Evolutionary conservation across 2,329 filamentous ascomycete genomes (phyloP), one percentile per base, ranked within the genome.

Genomic region (Canariomyces notabilis): DNA sequence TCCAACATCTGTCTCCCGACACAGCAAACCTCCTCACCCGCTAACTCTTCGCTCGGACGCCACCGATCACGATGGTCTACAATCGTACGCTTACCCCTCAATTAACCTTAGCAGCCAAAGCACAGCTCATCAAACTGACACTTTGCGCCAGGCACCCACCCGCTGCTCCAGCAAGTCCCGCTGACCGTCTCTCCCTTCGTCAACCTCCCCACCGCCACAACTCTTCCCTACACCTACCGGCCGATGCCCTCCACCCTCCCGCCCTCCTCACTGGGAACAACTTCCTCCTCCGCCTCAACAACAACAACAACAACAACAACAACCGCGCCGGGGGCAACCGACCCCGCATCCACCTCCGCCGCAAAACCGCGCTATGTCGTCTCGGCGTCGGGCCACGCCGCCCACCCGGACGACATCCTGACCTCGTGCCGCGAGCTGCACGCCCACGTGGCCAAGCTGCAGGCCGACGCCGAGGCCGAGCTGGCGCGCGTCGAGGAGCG

Each of bases 111-210:
- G 11, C 29, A 32, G 20, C 9, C 9, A 15, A 18, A 12, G 8
- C 14, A 11, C n/a, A 47, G 4, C 14, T 29, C 26, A 29, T 29
- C 38, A 44, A 55, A 36, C 53, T 20, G 38, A 31, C n/a, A 8
- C 26, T 3, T 12, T 8, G 9, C 26, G 14, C 14, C 52, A 89
- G 85, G 79, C 55, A 82, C 89, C 14, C 89, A 96, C 69, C 87
- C 85, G 14, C 80, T 96, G 54, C 82, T 98, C 37, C 87, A 90
- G 56, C 93, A 98, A 70, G 82, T 97, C 33, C 89, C 93, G 22
- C 73, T 98, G 45, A 94, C 89, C 40, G 89, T 97, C 36, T 96
- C 91, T 3, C 93, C 93, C 20, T 96, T 96, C 71, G 81, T 97
- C 59, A 86, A 85, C 50, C 83, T 98, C 23, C 93, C 93, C 9